These are phyloP conservation scores for Lipomyces chichibuensis DNA, from an alignment of 805 yeast species.

Conservation along the genomic window DNA sequence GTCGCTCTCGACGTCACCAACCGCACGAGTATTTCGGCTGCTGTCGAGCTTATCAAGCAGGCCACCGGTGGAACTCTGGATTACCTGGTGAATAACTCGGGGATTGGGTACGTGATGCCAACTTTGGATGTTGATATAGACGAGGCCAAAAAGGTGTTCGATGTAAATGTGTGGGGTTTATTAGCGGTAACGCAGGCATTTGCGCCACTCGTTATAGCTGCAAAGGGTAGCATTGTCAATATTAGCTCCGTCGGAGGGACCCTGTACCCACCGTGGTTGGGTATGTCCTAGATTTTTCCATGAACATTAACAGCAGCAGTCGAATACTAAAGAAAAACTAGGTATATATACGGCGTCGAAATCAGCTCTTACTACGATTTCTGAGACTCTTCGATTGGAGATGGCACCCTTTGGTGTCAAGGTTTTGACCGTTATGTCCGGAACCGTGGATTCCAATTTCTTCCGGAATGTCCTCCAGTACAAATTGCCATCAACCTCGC, in stretches of 20 bases:
- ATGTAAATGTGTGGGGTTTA: not conserved
- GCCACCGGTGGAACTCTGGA: not conserved
- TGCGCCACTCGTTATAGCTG: not conserved
- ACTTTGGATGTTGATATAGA: not conserved
- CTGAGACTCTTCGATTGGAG: not conserved
- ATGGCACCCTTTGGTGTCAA: not conserved
- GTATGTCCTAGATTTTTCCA: not conserved
- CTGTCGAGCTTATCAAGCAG: not conserved
- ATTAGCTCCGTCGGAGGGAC: not conserved
- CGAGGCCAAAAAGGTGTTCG: not conserved
- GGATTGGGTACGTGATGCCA: not conserved
- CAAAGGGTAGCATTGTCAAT: not conserved
- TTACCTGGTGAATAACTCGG: not conserved
- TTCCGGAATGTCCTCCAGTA: not conserved
- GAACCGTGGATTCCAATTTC: not conserved
- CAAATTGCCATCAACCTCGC: not conserved
- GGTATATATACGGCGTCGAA: not conserved
- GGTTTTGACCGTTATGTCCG: not conserved
- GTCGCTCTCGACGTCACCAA: not conserved
- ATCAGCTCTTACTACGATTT: not conserved
- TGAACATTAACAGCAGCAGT: not conserved
- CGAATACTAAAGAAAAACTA: no score
- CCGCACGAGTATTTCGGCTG: not conserved
- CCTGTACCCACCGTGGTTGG: not conserved
- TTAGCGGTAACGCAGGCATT: not conserved